Conservation (phyloP, 345 rosid species). For the Jatropha curcas region DNA sequence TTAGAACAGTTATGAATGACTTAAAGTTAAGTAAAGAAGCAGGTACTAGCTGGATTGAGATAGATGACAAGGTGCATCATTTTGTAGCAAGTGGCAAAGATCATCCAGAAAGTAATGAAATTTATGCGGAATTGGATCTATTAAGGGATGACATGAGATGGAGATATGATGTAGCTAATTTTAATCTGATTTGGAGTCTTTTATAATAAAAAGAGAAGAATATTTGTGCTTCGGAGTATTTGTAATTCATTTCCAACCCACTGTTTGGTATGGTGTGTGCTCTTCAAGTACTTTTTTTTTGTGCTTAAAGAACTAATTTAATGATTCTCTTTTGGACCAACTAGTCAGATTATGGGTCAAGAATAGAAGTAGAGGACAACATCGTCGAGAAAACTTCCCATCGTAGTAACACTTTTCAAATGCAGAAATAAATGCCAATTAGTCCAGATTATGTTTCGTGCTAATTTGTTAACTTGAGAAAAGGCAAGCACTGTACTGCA, state of each 20-base stretch:
- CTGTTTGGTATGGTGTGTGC: neutral
- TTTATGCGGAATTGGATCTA: conserved; percentile 31
- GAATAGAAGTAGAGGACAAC: neutral
- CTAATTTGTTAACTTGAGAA: neutral
- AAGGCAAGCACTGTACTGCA: neutral
- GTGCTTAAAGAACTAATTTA: neutral
- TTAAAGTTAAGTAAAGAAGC: conserved; percentile 30
- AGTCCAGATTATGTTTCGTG: too few relatives aligned
- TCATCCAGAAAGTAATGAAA: conserved; percentile 32
- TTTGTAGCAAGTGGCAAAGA: conserved; percentile 32
- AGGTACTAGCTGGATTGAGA: conserved; percentile 43
- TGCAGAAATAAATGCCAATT: neutral
- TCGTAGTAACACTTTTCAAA: neutral
- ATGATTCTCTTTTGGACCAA: neutral
- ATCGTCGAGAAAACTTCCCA: neutral
- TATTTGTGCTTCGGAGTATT: neutral
- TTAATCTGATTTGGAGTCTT: conserved; percentile 15
- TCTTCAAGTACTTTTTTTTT: neutral
- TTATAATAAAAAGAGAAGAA: neutral
- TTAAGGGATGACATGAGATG: conserved; percentile 28
- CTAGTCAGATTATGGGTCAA: neutral
- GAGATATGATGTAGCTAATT: conserved; percentile 5
- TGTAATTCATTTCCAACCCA: neutral
- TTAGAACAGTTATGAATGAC: conserved; percentile 33
- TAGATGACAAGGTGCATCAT: conserved; percentile 29